Base-by-base conservation (phyloP, 352 stramenopile genomes). In the Globisporangium takayamanum region DNA sequence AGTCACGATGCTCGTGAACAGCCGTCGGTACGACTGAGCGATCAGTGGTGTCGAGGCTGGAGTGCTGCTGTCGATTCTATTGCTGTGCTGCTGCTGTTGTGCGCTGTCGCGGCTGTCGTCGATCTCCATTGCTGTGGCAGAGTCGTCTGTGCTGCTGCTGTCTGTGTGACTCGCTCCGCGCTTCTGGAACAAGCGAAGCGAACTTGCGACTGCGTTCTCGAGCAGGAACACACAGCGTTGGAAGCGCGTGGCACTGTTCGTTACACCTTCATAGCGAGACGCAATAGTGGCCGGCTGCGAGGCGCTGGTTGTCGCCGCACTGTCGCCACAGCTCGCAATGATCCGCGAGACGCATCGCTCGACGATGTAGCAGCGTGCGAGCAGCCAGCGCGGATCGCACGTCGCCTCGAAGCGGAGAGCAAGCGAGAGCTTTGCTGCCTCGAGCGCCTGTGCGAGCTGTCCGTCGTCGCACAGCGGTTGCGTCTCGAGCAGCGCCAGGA, bases 321-420 rank as follows among this genome's bases (percentile, higher is more conserved):
- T 30, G 28, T 30, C 28, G 25, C 16, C 1, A 4, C 18, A 45
- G 44, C 33, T 2, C 16, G 37, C 33, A 41, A 61, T 26, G 33
- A 53, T 36, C 37, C 55, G 36, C 36, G 22, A 25, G 30, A 42
- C 55, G 28, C 53, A 50, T 14, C 48, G 45, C 16, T 54, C 49
- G 4, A 41, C 47, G 55, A 55, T 47, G 12, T 55, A 46, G n/a
- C 55, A 61, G 53, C 53, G 50, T 11, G 18, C 51, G 22, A 64
- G 44, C 30, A 64, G 58, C 50, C 50, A 64, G 25, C 58, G 58
- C 22, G 47, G 8, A 18, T 64, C 58, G 11, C 44, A 44, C 16
- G 52, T 42, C 33, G 36, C 36, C 25, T 51, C 50, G 58, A 20
- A 59, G 3, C 28, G 36, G 11, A 18, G 58, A 10, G 42, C 50